Conservation (phyloP, 2,329 filamentous ascomycete genomes). For the Sclerotinia glacialis region DNA sequence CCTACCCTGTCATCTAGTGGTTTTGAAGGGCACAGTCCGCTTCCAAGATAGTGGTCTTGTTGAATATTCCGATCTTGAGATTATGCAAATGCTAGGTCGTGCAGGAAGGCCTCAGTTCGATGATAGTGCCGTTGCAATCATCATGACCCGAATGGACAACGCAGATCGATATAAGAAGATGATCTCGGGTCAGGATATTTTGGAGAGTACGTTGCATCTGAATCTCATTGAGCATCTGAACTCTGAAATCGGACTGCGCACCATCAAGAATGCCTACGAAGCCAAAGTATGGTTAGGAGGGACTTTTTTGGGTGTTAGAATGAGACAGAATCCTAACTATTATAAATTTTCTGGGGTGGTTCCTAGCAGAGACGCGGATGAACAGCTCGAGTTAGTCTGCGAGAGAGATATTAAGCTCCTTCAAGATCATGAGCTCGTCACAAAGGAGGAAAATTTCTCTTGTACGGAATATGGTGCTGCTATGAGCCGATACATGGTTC, state of each 20-base stretch:
- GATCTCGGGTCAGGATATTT: conserved; percentile 66
- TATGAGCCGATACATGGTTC: conserved; percentile 81
- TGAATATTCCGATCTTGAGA: conserved; percentile 77
- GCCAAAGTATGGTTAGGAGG: conserved; percentile 73
- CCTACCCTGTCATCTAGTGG: conserved; percentile 76
- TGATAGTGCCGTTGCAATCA: conserved; percentile 69
- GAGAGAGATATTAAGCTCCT: conserved; percentile 65
- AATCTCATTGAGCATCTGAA: conserved; percentile 83
- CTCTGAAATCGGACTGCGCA: conserved; percentile 75
- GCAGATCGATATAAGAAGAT: conserved; percentile 67
- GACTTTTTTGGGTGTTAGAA: conserved; percentile 74
- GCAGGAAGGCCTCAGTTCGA: conserved; percentile 84
- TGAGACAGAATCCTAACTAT: conserved; percentile 66
- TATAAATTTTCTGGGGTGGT: conserved; percentile 62
- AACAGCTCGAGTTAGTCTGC: conserved; percentile 68
- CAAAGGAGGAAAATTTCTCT: conserved; percentile 46
- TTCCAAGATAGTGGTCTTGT: conserved; percentile 60
- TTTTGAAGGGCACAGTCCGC: conserved; percentile 74
- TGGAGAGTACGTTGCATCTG: conserved; percentile 76
- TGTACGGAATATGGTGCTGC: conserved; percentile 72
- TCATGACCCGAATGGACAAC: conserved; percentile 69
- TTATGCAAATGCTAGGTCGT: conserved; percentile 88
- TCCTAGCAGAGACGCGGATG: conserved; percentile 53
- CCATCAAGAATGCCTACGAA: conserved; percentile 60
- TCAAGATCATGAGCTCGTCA: conserved; percentile 57